A percentile compares a stretch with the other conserved stretches of the same genome.
phyloP scores from a whole-genome alignment of 2,329 filamentous ascomycete genomes.

The Ceratocystis smalleyi region DNA sequence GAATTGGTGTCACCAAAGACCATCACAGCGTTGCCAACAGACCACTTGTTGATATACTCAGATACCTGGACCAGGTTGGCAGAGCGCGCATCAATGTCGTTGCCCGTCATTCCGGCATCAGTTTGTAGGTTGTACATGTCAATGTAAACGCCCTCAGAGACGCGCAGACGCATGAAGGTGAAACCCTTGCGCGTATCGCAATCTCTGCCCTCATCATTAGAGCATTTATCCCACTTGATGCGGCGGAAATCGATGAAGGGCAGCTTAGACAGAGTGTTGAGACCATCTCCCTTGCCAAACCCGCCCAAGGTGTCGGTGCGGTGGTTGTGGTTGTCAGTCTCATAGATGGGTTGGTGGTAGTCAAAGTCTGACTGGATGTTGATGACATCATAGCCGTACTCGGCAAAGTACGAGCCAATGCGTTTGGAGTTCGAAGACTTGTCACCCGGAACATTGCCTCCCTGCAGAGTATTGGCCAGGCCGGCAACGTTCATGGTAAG shows the following conservation, averaged over 20 bases:
- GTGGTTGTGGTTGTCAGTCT: constrained; percentile 41
- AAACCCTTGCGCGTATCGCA: constrained; percentile 57
- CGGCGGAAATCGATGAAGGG: constrained; percentile 40
- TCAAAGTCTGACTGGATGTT: constrained; percentile 57
- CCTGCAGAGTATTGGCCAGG: constrained; percentile 39
- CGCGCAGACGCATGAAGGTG: constrained; percentile 45
- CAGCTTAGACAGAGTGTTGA: constrained; percentile 48
- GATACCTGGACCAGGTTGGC: constrained; percentile 45
- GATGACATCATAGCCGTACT: constrained; percentile 45
- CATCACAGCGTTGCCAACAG: constrained; percentile 44
- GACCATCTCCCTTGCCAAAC: constrained; percentile 44
- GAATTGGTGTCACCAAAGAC: constrained; percentile 52
- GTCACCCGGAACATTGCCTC: constrained; percentile 46
- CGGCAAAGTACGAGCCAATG: constrained; percentile 41
- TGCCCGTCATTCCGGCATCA: constrained; percentile 42
- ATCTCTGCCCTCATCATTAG: constrained; percentile 38
- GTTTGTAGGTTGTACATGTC: constrained; percentile 53
- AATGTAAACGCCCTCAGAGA: constrained; percentile 36
- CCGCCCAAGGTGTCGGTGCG: constrained; percentile 51
- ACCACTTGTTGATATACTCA: constrained; percentile 40
- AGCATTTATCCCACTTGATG: constrained; percentile 44
- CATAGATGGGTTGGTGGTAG: constrained; percentile 49
- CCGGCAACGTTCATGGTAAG: constrained; percentile 46
- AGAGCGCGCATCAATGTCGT: constrained; percentile 40
- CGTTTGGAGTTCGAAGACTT: constrained; percentile 40